Evolutionary conservation across 257 asterid genomes (phyloP).

Genomic region (Jaltomata sinuosa): DNA sequence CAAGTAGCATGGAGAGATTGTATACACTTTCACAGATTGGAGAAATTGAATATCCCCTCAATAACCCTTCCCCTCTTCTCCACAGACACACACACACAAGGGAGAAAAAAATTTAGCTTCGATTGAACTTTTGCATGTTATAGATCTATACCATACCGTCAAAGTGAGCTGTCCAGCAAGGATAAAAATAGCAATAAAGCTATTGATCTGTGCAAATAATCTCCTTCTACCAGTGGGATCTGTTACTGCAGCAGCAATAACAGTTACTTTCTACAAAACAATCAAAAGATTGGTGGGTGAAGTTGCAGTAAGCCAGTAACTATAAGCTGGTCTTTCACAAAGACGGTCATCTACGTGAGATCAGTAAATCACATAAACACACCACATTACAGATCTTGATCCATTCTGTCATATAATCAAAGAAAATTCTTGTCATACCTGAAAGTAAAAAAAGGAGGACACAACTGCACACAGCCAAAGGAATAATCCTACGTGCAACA

Average conservation of each 20-base stretch:
- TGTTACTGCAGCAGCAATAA: conserved; percentile 65
- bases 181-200: conserved; percentile 92
- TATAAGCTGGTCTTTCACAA: background rate
- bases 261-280: conserved; percentile 82
- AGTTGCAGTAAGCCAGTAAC: too few species aligned
- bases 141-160: conserved; percentile 47
- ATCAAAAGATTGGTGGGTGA: background rate
- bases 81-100: background rate
- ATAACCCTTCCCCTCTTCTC: background rate
- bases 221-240: conserved; percentile 76
- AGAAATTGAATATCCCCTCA: background rate
- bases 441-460: conserved; percentile 96
- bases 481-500: conserved; percentile 73
- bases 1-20: background rate
- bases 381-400: background rate
- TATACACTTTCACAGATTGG: background rate
- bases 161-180: conserved; percentile 87
- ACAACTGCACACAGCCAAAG: conserved; percentile 88
- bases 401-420: background rate
- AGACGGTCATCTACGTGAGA: background rate
- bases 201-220: conserved; percentile 87
- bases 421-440: conserved; percentile 37
- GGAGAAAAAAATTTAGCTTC: background rate
- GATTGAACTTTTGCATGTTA: background rate
- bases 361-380: background rate